Percentiles rank a stretch among this genome's conserved stretches.
Conservation (phyloP, 306 rosid species). For the Vigna reflexopilosa region DNA sequence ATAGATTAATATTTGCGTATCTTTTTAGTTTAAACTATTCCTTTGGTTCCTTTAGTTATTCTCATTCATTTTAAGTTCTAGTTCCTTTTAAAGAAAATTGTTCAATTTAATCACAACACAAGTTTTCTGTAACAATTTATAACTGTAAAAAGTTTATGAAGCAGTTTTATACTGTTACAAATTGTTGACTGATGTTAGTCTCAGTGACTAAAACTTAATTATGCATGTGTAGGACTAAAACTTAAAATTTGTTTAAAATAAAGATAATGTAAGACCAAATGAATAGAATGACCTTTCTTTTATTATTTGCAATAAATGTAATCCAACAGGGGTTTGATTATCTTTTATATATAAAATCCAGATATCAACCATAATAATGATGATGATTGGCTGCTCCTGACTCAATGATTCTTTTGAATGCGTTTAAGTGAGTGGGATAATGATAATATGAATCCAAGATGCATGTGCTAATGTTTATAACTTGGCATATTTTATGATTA, state of each 20-base stretch:
- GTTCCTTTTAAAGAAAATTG: background rate
- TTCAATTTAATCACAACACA: background rate
- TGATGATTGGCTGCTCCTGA: conserved; percentile 42
- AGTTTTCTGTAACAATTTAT: background rate
- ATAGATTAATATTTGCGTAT: conserved; percentile 25
- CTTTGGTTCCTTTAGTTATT: background rate
- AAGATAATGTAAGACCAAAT: background rate
- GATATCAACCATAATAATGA: conserved; percentile 37
- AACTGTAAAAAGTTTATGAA: background rate
- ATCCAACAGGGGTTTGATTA: conserved; percentile 31
- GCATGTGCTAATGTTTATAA: conserved; percentile 53
- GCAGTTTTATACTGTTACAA: background rate
- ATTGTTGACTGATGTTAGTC: background rate
- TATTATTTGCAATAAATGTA: conserved; percentile 27
- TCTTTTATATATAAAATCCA: conserved; percentile 31
- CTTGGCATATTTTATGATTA: conserved; percentile 37
- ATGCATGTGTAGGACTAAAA: background rate
- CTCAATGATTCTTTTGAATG: conserved; percentile 33
- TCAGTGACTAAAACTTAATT: background rate
- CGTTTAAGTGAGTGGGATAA: conserved; percentile 35
- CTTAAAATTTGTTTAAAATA: background rate
- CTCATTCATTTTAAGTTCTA: background rate
- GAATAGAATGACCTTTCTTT: background rate
- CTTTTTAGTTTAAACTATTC: background rate
- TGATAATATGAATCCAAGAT: conserved; percentile 43